phyloP scores from a whole-genome alignment of 2,329 filamentous ascomycete genomes.

The Trichophyton verrucosum region DNA sequence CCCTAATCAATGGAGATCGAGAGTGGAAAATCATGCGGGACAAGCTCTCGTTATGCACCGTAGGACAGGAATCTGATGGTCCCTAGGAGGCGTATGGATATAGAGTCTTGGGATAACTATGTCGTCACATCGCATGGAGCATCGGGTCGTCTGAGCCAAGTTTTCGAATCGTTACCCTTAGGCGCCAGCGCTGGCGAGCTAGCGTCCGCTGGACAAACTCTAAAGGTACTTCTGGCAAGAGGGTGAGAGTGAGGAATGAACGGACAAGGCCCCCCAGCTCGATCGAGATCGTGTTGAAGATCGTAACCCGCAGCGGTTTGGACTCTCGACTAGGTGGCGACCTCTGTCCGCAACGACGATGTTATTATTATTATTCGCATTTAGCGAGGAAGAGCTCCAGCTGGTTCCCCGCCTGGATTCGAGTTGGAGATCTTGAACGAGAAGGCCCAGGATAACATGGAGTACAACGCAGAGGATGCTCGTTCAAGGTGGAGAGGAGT shows the following conservation, averaged over 20 bases:
- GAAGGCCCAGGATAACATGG: background rate
- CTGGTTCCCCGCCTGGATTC: too few relatives aligned
- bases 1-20: background rate
- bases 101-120: background rate
- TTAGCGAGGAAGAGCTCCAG: too few relatives aligned
- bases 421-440: background rate
- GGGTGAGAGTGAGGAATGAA: too few relatives aligned
- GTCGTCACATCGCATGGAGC: conserved; percentile 2
- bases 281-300: background rate
- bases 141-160: conserved; percentile 1
- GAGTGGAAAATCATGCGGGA: background rate
- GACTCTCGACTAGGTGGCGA: background rate
- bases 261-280: background rate
- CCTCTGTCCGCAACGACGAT: too few relatives aligned
- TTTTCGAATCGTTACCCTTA: background rate
- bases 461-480: background rate
- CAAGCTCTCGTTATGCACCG: background rate
- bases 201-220: background rate
- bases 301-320: background rate
- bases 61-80: background rate
- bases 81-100: background rate
- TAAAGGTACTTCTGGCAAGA: background rate
- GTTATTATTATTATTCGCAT: too few relatives aligned
- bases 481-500: background rate
- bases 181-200: background rate